These are phyloP conservation scores for Rhizopogon vesiculosus DNA, from an alignment of 768 basidiomycete species.

Conservation along the genomic window DNA sequence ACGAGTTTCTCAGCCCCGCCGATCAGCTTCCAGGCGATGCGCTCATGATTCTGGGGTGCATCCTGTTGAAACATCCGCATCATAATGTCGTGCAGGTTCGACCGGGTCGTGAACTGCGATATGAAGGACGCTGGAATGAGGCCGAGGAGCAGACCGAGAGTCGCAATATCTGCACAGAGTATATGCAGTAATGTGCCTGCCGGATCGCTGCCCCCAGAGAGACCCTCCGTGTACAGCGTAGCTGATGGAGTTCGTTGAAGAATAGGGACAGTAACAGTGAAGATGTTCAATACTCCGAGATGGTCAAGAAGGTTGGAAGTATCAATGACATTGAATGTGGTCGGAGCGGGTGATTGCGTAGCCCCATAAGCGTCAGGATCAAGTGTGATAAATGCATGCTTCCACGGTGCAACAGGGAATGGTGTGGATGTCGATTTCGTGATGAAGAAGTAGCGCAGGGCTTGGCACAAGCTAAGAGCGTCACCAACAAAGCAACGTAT, in stretches of 20 bases:
- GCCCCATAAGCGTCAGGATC: conserved; percentile 17
- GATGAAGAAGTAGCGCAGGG: conserved; percentile 11
- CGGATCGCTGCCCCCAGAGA: conserved; percentile 9
- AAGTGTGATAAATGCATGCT: conserved; percentile 14
- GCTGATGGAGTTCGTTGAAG: conserved; percentile 19
- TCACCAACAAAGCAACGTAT: conserved; percentile 28
- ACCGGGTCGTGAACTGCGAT: conserved; percentile 24
- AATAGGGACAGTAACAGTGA: conserved; percentile 17
- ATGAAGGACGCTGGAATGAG: conserved; percentile 20
- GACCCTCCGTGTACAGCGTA: conserved; percentile 24
- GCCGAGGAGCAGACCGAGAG: conserved; percentile 22
- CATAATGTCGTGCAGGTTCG: conserved; percentile 20
- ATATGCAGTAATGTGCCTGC: conserved; percentile 15
- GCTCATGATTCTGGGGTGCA: conserved; percentile 15
- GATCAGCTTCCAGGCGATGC: conserved; percentile 21
- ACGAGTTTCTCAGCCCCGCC: neutral
- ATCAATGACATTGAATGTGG: conserved; percentile 27
- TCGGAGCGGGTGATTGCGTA: conserved; percentile 16
- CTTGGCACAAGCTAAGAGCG: conserved; percentile 22
- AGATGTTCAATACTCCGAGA: conserved; percentile 23
- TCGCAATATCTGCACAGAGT: conserved; percentile 23
- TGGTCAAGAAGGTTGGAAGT: conserved; percentile 29
- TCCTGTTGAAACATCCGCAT: neutral
- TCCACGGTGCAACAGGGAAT: conserved; percentile 20
- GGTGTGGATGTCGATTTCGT: conserved; percentile 11